Evolutionary conservation across 805 yeast species (phyloP), one percentile per base, ranked within the genome.

Genomic region (Candida yuanshanica): DNA sequence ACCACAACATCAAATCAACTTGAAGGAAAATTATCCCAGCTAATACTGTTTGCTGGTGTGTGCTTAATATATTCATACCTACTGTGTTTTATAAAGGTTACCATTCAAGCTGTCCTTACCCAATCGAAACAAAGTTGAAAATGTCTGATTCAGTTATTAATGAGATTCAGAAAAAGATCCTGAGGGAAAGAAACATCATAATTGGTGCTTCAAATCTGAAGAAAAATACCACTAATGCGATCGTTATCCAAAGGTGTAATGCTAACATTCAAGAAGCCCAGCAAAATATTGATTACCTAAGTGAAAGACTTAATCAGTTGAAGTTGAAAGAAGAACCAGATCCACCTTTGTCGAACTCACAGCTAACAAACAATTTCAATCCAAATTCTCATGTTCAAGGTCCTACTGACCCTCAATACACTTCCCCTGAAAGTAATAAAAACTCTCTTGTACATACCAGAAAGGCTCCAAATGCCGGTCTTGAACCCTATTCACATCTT

Each of bases 191-290:
- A 55, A 89, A 86, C 58, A 82, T 91, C 63, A 87, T 91, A 36
- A 81, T 78, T 45, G 98, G 97, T 41, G 93, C 95, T 41, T 79
- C 83, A 44, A 75, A 83, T 47, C 67, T 93, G 68, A 80, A 86
- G 59, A 80, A 81, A 59, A 80, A 79, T 49, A 86, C 98, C 11
- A 65, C 72, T 46, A 93, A 93, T 63, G 70, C 83, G 27, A 78
- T 76, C 51, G 96, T 91, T 36, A 88, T 90, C 51, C 95, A 87
- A 60, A 81, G 84, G 58, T 90, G 97, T 68, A 90, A 88, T 64
- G 79, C 88, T 21, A 87, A 83, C 54, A 89, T 93, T 51, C 71
- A 91, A 48, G 99, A 93, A 55, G 90, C 97, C 3, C 87, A 86
- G 56, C 81, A 87, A 50, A 93, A 91, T 62, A 84, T 93, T 50